Evolutionary conservation across 2,329 filamentous ascomycete species (phyloP).

Genomic region (Magnaporthiopsis incrustans): DNA sequence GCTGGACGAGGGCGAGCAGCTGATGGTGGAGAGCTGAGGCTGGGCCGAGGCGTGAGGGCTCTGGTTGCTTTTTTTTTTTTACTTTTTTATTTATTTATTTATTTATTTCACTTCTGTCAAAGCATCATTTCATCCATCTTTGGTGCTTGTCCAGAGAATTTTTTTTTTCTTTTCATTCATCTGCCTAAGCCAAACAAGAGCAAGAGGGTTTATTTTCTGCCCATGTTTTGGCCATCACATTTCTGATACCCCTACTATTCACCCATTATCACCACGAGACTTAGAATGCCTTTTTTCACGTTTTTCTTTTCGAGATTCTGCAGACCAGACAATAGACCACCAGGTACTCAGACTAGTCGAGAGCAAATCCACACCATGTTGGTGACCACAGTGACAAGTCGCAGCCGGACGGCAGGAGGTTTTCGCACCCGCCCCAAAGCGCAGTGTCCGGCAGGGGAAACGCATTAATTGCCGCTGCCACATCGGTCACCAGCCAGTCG

Average conservation of each 20-base stretch:
- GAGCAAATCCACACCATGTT: background rate
- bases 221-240: background rate
- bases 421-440: background rate
- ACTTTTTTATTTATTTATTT: background rate
- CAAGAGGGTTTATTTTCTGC: background rate
- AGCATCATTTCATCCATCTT: background rate
- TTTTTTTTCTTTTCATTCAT: no score
- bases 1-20: constrained; percentile 87
- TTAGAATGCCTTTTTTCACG: background rate
- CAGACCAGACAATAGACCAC: background rate
- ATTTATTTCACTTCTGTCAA: background rate
- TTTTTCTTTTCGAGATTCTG: background rate
- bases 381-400: background rate
- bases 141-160: background rate
- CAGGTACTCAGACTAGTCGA: background rate
- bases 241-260: background rate
- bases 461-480: background rate
- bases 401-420: background rate
- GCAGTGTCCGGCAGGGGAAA: background rate
- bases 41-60: no score
- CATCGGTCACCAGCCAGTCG: background rate
- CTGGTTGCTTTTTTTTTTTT: background rate
- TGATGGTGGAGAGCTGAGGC: constrained; percentile 56
- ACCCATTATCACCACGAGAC: background rate
- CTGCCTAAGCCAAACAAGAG: background rate